Evolutionary conservation across 108 stramenopile genomes (phyloP).

Genomic region (Bacterosira constricta): DNA sequence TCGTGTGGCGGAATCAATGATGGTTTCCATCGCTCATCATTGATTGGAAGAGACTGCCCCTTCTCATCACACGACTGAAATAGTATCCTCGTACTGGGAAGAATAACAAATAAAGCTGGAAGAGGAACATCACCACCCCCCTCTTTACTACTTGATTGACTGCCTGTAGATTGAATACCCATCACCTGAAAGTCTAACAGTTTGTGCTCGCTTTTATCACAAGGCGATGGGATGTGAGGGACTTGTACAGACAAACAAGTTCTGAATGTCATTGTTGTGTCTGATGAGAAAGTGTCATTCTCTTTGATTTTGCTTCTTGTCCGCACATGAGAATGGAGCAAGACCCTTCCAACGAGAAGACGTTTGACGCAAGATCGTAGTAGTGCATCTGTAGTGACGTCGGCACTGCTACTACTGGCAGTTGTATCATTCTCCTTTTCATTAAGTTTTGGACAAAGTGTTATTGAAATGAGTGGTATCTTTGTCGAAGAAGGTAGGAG

Average conservation of each 20-base stretch:
- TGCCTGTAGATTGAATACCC: constrained; percentile 14
- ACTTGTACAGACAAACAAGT: constrained; percentile 7
- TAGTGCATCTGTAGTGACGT: constrained; percentile 17
- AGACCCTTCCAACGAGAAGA: constrained; percentile 22
- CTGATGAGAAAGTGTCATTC: not conserved
- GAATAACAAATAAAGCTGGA: constrained; percentile 33
- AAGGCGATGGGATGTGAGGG: too few relatives aligned
- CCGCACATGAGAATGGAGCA: constrained; percentile 4
- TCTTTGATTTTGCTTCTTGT: too few relatives aligned
- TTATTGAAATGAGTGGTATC: constrained; percentile 29
- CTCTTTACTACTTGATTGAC: not conserved
- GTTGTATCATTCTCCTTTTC: not conserved
- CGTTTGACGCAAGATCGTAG: constrained; percentile 44
- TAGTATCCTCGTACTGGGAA: constrained; percentile 46
- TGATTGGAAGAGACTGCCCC: not conserved
- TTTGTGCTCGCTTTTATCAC: too few relatives aligned
- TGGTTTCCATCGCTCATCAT: not conserved
- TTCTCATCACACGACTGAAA: constrained; percentile 7
- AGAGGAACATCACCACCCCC: not conserved
- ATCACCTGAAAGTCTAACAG: not conserved
- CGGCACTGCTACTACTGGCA: not conserved
- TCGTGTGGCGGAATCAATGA: not conserved
- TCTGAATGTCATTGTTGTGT: not conserved
- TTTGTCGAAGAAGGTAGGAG: too few relatives aligned
- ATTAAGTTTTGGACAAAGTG: constrained; percentile 14